Base-by-base conservation (phyloP, 164 flowering plant species). In the Aristolochia fimbriata region DNA sequence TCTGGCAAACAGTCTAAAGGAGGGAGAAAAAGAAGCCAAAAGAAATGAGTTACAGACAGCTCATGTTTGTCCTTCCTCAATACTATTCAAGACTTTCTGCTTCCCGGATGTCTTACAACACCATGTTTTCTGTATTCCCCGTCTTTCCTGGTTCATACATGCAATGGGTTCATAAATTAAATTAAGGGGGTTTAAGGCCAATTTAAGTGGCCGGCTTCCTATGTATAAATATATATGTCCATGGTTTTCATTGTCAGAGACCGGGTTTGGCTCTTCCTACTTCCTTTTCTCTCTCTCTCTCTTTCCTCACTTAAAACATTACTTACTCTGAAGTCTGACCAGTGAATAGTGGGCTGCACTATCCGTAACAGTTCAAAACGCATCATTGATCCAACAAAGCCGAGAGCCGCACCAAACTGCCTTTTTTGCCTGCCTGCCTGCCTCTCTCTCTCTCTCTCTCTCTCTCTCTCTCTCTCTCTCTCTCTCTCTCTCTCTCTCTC, bases 281-380 rank as follows among this genome's bases (percentile, higher is more conserved):
- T 27, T 5, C 5, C 19, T 23, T 3, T 2, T 55, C 27, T 25
- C 41, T 33, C 27, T 55, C 25, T 27, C 14, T 22, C 48, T 59
- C 21, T 51, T n/a, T 65, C 47, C 47, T 60, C 31, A 31, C 48
- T 45, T 25, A 53, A 56, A 47, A 54, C 59, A 53, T 46, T 43
- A 21, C 53, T 19, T 33, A 46, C 20, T 66, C 62, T 27, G 5
- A 27, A 27, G 30, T 27, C 30, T 65, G 68, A 60, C 64, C 64
- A 47, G 12, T 53, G 17, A 52, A 60, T 54, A 60, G 64, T 60
- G 47, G 22, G 47, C 48, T 66, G 60, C 64, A 66, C 69, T 66
- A 60, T 66, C 64, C 33, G 12, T 8, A 59, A 53, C 62, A 19
- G 51, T 54, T 24, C 23, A 30, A 53, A 33, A 21, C 19, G 51